Evolutionary conservation across 805 yeast species (phyloP), one percentile per base, ranked within the genome.

Genomic region (Starmerella khaoyaiensis): DNA sequence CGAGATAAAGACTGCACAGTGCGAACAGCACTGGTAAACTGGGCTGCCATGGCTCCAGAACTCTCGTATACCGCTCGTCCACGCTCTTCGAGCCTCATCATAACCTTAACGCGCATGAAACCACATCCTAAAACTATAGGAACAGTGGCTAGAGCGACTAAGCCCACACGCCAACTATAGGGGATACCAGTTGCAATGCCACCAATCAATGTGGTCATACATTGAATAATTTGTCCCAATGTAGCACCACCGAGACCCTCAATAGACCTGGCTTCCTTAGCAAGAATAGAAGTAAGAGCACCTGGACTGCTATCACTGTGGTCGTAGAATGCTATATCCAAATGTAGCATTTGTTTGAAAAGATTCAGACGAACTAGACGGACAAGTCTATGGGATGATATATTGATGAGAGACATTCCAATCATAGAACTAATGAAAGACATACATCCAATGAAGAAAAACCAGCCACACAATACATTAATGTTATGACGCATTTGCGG

Each of bases 231-330:
- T 41, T 61, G 65, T 6, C 63, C 65, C 31, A 61, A 47, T 1
- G 65, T 61, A 5, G 64, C 60, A 16, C 65, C 65, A 11, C 62
- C 62, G 4, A 61, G 47, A 21, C 64, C 64, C 30, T 61, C 59
- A 11, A 59, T 57, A 16, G 59, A 55, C 37, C 58, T 59, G 7
- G 63, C 65, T 34, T 61, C 65, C 35, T 57, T 60, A 31, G 64
- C 61, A 12, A 61, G 46, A 20, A 58, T 53, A 1, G 63, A 45
- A 4, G 62, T 57, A 14, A 61, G 48, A 1, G 63, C 46, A 29
- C 66, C 66, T 8, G 64, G 54, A 12, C 61, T 47, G 40, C 60
- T 59, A 28, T 54, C 54, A 15, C 54, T 58, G 32, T 47, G 46
- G 35, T 61, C 65, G 36, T 51, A 62, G 41, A 52, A 61, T 1